A percentile compares a stretch with the other conserved stretches of the same genome.
Evolutionary conservation across 371 early-diverging fungal genomes (phyloP).

Genomic region (Mortierella sp.): DNA sequence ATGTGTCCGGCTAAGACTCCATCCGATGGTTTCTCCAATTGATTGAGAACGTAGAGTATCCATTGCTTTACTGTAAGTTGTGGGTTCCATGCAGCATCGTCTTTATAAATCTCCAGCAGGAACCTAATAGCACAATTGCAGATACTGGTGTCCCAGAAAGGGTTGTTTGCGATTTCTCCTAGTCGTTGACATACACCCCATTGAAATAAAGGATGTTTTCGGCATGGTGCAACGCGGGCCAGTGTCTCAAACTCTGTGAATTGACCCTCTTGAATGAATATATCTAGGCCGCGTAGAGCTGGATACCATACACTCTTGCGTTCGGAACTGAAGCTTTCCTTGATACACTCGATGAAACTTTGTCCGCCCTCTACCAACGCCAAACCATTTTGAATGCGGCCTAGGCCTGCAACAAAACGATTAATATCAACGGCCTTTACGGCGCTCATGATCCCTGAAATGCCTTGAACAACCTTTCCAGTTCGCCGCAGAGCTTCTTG

Average conservation of each 20-base stretch:
- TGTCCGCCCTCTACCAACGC: slow-evolving; percentile 10
- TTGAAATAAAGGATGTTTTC: slow-evolving; percentile 6
- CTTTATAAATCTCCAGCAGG: slow-evolving; percentile 5
- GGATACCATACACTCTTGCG: slow-evolving; percentile 10
- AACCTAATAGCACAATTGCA: slow-evolving; percentile 7
- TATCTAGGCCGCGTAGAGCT: slow-evolving; percentile 5
- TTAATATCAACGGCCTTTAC: slow-evolving; percentile 11
- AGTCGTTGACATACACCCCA: not conserved
- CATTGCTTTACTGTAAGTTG: slow-evolving; percentile 3
- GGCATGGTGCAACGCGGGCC: slow-evolving; percentile 16
- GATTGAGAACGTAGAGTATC: slow-evolving; percentile 11
- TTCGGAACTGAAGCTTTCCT: slow-evolving; percentile 7
- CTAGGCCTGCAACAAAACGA: slow-evolving; percentile 1
- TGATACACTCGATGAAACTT: not conserved
- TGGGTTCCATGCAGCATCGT: slow-evolving; percentile 13
- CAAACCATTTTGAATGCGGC: not conserved
- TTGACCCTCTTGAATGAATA: slow-evolving; percentile 7
- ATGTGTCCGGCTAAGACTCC: not conserved
- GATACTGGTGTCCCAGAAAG: slow-evolving; percentile 1
- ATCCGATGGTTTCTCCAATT: not conserved
- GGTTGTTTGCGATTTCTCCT: slow-evolving; percentile 8
- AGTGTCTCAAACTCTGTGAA: not conserved
- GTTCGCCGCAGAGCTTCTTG: slow-evolving; percentile 3
- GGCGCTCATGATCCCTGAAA: not conserved
- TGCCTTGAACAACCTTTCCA: slow-evolving; percentile 1